Percentiles rank a stretch among this genome's conserved stretches.
These are phyloP conservation scores for Hypoxylon rickii DNA, from an alignment of 495 filamentous ascomycete genomes.

Conservation along the genomic window DNA sequence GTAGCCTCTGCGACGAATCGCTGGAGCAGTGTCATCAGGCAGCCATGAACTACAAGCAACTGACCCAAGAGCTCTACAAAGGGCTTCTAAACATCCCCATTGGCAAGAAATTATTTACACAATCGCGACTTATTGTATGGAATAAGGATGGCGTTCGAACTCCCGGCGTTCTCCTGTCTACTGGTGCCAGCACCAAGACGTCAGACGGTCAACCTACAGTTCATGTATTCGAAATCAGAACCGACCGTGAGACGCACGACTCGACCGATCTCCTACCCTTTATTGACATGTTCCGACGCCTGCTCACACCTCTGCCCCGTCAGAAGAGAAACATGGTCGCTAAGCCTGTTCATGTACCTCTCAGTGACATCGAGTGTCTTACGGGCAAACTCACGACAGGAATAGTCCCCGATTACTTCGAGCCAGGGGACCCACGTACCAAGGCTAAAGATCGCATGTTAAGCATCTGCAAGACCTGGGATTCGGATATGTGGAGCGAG, in stretches of 20 bases:
- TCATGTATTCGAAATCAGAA: slow-evolving; percentile 76
- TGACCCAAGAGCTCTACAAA: slow-evolving; percentile 76
- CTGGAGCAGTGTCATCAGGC: slow-evolving; percentile 78
- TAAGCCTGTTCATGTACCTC: slow-evolving; percentile 66
- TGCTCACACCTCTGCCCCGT: slow-evolving; percentile 64
- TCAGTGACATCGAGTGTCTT: slow-evolving; percentile 79
- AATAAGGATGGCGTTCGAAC: slow-evolving; percentile 76
- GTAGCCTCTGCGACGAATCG: slow-evolving; percentile 79
- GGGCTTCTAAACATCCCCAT: slow-evolving; percentile 71
- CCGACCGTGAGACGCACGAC: slow-evolving; percentile 64
- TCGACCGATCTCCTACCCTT: slow-evolving; percentile 81
- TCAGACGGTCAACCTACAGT: slow-evolving; percentile 65
- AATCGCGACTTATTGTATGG: slow-evolving; percentile 72
- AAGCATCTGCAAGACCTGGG: slow-evolving; percentile 70
- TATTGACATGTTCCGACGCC: slow-evolving; percentile 64
- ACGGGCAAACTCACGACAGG: slow-evolving; percentile 74
- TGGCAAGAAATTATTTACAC: slow-evolving; percentile 76
- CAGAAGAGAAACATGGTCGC: slow-evolving; percentile 62
- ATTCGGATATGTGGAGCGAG: slow-evolving; percentile 77
- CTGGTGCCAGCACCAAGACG: slow-evolving; percentile 62
- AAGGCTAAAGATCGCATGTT: slow-evolving; percentile 64
- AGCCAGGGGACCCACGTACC: slow-evolving; percentile 45
- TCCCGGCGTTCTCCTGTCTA: slow-evolving; percentile 75
- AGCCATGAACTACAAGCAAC: slow-evolving; percentile 72
- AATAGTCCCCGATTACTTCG: slow-evolving; percentile 57